Evolutionary conservation across 768 basidiomycete species (phyloP), one percentile per base, ranked within the genome.

Genomic region (Dictyophora rubrovolvata): DNA sequence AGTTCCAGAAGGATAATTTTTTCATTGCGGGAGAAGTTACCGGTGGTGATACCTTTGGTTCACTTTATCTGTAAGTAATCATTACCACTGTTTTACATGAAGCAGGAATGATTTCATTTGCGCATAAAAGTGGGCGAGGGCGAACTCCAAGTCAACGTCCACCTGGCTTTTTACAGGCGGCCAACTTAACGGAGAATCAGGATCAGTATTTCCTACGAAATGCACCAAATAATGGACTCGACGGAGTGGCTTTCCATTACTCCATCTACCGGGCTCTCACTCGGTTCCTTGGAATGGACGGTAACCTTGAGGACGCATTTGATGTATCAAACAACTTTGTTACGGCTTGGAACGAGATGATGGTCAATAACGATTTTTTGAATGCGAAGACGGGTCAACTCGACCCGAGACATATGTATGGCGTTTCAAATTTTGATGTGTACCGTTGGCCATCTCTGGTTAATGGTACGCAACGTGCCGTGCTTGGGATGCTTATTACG

Each of bases 241-340:
- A 96, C 65, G 75, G 77, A 36, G 83, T 84, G 51, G 93, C 93
- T 0, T 95, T 95, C 77, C 93, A 96, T 70, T 96, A 95, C 70
- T 95, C 93, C 50, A 86, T 86, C 56, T 95, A 96, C 68, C 93
- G 93, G 60, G 74, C 87, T 2, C 73, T 95, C 55, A 75, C 85
- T 33, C 88, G 93, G 53, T 91, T 93, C 75, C 78, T 95, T 51
- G 93, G 93, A 55, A 94, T 95, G 92, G 93, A 96, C 67, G 93
- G 93, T 65, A 95, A 96, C 69, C 76, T 96, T 35, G 80, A 86
- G 62, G 93, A 92, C 55, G 93, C 90, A 10, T 94, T 86, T 70
- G 93, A 96, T 67, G 72, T 91, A 33, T 77, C 84, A 64, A 71
- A 75, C 69, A 90, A 95, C 71, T 93, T 95, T 65, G 75, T 93